Percentiles rank a stretch among this genome's conserved stretches.
These are phyloP conservation scores for Pythium scleroteichum DNA, from an alignment of 352 stramenopile species.

Conservation along the genomic window DNA sequence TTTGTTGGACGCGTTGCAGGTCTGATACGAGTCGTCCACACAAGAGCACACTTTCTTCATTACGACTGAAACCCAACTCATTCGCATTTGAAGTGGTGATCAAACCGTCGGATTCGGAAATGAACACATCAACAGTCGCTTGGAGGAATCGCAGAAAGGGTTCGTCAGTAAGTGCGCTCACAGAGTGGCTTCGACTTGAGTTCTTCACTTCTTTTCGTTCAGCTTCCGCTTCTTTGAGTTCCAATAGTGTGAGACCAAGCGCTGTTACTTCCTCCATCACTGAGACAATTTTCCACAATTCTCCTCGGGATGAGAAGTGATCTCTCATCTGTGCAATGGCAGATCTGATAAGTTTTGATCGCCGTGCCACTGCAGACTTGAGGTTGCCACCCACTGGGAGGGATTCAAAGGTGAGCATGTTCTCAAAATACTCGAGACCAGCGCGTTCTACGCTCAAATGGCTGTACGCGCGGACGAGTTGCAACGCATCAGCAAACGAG, in stretches of 20 bases:
- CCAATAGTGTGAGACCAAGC: slow-evolving; percentile 48
- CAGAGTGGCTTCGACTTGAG: background rate
- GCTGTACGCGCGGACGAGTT: slow-evolving; percentile 63
- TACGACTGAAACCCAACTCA: background rate
- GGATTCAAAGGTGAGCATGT: slow-evolving; percentile 44
- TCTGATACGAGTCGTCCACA: slow-evolving; percentile 30
- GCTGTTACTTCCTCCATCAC: slow-evolving; percentile 58
- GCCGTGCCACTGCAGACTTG: slow-evolving; percentile 14
- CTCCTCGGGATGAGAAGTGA: slow-evolving; percentile 19
- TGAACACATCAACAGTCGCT: slow-evolving; percentile 30
- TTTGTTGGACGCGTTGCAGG: slow-evolving; percentile 36
- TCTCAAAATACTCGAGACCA: slow-evolving; percentile 62
- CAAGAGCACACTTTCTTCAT: slow-evolving; percentile 23
- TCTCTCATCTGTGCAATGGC: slow-evolving; percentile 24
- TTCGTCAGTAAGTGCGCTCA: background rate
- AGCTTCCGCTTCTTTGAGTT: slow-evolving; percentile 36
- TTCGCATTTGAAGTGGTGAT: slow-evolving; percentile 2
- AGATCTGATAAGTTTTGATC: slow-evolving; percentile 42
- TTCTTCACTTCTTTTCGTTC: slow-evolving; percentile 10
- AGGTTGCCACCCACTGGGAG: slow-evolving; percentile 10
- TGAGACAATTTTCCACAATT: slow-evolving; percentile 30
- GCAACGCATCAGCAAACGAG: slow-evolving; percentile 55
- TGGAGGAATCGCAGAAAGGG: slow-evolving; percentile 47
- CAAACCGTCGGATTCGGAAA: slow-evolving; percentile 16
- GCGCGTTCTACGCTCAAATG: slow-evolving; percentile 51